A percentile compares a stretch with the other conserved stretches of the same genome.
Conservation (phyloP, 2,329 filamentous ascomycete species). For the Eutypa lata region DNA sequence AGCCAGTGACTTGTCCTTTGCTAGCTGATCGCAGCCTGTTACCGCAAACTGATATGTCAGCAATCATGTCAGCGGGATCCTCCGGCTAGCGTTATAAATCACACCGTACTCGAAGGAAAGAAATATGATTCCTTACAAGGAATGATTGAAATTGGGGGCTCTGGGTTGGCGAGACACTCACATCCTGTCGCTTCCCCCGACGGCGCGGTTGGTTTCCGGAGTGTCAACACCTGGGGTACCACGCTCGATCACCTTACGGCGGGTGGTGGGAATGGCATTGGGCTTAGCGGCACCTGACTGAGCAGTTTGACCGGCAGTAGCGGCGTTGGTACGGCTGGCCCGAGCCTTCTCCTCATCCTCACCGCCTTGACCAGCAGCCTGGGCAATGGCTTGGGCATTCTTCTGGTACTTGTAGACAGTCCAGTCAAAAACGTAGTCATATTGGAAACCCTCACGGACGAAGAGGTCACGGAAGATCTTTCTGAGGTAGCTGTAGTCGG, state of each 20-base stretch:
- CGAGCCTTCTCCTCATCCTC: slow-evolving; percentile 76
- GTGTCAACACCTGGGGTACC: slow-evolving; percentile 60
- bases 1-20: slow-evolving; percentile 53
- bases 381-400: slow-evolving; percentile 92
- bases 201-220: slow-evolving; percentile 70
- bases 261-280: slow-evolving; percentile 70
- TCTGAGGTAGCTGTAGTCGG: slow-evolving; percentile 98
- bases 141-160: slow-evolving; percentile 56
- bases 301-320: slow-evolving; percentile 59
- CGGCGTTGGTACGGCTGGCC: slow-evolving; percentile 63
- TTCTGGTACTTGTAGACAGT: slow-evolving; percentile 99
- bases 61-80: slow-evolving; percentile 70
- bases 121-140: slow-evolving; percentile 77
- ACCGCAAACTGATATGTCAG: slow-evolving; percentile 80
- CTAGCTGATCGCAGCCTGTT: slow-evolving; percentile 83
- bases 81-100: slow-evolving; percentile 73
- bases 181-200: slow-evolving; percentile 88
- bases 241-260: slow-evolving; percentile 81
- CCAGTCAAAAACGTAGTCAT: slow-evolving; percentile 99
- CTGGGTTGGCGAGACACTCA: slow-evolving; percentile 70
- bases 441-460: slow-evolving; percentile 98
- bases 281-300: slow-evolving; percentile 64
- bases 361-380: slow-evolving; percentile 67
- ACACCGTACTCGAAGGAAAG: slow-evolving; percentile 81
- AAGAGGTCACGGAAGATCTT: slow-evolving; percentile 99